These are phyloP conservation scores for Taphrina pruni DNA, from an alignment of 1,139 yeast genomes.

Conservation along the genomic window DNA sequence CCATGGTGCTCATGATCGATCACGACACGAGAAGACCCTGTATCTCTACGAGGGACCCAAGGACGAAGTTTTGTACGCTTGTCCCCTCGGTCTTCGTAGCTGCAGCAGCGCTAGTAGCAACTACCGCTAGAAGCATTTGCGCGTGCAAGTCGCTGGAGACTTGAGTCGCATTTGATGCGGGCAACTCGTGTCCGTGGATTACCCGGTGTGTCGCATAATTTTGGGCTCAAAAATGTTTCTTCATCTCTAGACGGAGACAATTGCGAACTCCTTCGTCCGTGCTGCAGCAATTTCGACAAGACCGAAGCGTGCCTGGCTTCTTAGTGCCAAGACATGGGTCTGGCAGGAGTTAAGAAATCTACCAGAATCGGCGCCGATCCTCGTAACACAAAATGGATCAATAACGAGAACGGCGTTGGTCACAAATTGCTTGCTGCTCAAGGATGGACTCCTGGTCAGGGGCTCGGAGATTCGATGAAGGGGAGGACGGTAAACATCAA, in stretches of 20 bases:
- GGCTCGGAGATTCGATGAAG: slow-evolving; percentile 70
- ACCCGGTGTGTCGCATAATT: not conserved
- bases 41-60: too few species aligned
- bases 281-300: too few species aligned
- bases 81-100: too few species aligned
- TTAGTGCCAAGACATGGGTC: slow-evolving; percentile 57
- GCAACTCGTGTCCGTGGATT: too few species aligned
- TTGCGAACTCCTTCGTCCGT: too few species aligned
- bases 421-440: slow-evolving; percentile 77
- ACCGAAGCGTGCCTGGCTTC: not conserved
- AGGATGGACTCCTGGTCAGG: slow-evolving; percentile 94
- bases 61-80: too few species aligned
- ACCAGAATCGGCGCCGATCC: slow-evolving; percentile 93
- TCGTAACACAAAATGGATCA: slow-evolving; percentile 92
- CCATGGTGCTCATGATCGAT: slow-evolving; percentile 8
- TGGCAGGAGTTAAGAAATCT: slow-evolving; percentile 81
- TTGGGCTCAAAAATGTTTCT: not conserved
- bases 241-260: not conserved
- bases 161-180: too few species aligned
- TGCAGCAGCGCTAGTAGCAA: too few species aligned
- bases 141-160: too few species aligned
- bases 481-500: slow-evolving; percentile 66
- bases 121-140: too few species aligned
- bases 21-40: too few species aligned
- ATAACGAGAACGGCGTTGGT: slow-evolving; percentile 81